Conservation (phyloP, 2,329 filamentous ascomycete species). For the Curvularia sp. region DNA sequence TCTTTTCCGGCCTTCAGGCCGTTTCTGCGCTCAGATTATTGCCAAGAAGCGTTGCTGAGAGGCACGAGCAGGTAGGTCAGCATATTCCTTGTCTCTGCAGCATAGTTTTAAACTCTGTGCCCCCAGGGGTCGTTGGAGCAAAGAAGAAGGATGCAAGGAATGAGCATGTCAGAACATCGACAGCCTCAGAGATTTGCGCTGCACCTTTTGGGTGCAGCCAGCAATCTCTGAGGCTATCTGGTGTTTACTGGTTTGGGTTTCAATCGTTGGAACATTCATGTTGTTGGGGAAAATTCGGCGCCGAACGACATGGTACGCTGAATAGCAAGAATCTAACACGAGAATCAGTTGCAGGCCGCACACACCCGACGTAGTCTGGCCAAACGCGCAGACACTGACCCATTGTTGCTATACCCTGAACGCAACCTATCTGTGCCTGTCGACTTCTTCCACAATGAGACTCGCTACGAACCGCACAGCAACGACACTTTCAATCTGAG, state of each 20-base stretch:
- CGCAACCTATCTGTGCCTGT: slow-evolving; percentile 65
- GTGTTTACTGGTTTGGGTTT: not conserved
- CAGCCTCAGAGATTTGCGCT: too few relatives aligned
- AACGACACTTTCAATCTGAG: slow-evolving; percentile 71
- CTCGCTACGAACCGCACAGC: slow-evolving; percentile 77
- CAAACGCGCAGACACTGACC: slow-evolving; percentile 46
- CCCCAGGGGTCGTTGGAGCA: not conserved
- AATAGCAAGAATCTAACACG: slow-evolving; percentile 6
- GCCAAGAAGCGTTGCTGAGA: slow-evolving; percentile 27
- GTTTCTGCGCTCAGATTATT: slow-evolving; percentile 29
- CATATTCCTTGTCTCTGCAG: not conserved
- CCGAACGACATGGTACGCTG: not conserved
- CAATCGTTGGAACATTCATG: not conserved
- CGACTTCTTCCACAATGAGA: slow-evolving; percentile 85
- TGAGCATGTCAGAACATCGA: too few relatives aligned
- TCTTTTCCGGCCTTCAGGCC: slow-evolving; percentile 37
- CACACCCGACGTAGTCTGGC: slow-evolving; percentile 27
- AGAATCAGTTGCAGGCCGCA: slow-evolving; percentile 24
- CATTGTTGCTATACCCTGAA: slow-evolving; percentile 53
- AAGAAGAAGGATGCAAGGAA: too few relatives aligned
- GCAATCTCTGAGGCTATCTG: too few relatives aligned
- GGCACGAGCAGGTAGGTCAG: slow-evolving; percentile 32
- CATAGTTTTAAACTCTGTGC: not conserved
- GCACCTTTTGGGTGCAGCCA: too few relatives aligned
- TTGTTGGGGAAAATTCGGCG: not conserved